A percentile compares a stretch with the other conserved stretches of the same genome.
phyloP scores from a whole-genome alignment of 2,329 filamentous ascomycete genomes.

The Talaromyces sp. region DNA sequence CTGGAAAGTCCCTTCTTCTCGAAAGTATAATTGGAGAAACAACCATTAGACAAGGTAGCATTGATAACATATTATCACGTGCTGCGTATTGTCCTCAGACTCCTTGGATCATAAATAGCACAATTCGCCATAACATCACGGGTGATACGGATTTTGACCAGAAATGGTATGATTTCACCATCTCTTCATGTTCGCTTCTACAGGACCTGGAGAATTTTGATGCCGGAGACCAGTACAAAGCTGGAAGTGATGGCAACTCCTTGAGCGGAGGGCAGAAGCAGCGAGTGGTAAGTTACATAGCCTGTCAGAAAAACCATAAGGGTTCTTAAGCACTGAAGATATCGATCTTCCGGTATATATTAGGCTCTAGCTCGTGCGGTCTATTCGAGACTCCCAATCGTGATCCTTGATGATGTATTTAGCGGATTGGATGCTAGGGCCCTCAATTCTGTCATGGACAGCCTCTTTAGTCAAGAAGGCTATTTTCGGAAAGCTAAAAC shows the following conservation, averaged over 20 bases:
- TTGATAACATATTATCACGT: background rate
- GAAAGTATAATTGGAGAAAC: conserved; percentile 43
- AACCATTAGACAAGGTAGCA: conserved; percentile 13
- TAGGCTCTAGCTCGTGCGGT: conserved; percentile 39
- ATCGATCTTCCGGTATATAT: background rate
- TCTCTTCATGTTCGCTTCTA: conserved; percentile 22
- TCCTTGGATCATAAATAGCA: conserved; percentile 24
- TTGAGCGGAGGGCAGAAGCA: conserved; percentile 85
- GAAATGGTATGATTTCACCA: conserved; percentile 23
- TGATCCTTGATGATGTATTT: conserved; percentile 10
- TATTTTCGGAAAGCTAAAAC: conserved; percentile 3
- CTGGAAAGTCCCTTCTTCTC: conserved; percentile 48
- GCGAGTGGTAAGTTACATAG: conserved; percentile 48
- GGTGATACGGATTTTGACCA: conserved; percentile 21
- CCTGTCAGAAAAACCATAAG: background rate
- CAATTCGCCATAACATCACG: conserved; percentile 26
- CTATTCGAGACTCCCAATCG: conserved; percentile 32
- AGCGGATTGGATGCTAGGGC: conserved; percentile 8
- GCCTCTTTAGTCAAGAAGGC: conserved; percentile 6
- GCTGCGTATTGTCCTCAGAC: conserved; percentile 34
- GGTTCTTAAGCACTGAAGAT: background rate
- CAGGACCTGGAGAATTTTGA: conserved; percentile 20
- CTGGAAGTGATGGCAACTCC: conserved; percentile 62
- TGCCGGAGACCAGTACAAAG: conserved; percentile 62
- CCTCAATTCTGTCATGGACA: conserved; percentile 1